A percentile compares a stretch with the other conserved stretches of the same genome.
These are phyloP conservation scores for Dactylella cylindrospora DNA, from an alignment of 2,329 filamentous ascomycete species.

Conservation along the genomic window DNA sequence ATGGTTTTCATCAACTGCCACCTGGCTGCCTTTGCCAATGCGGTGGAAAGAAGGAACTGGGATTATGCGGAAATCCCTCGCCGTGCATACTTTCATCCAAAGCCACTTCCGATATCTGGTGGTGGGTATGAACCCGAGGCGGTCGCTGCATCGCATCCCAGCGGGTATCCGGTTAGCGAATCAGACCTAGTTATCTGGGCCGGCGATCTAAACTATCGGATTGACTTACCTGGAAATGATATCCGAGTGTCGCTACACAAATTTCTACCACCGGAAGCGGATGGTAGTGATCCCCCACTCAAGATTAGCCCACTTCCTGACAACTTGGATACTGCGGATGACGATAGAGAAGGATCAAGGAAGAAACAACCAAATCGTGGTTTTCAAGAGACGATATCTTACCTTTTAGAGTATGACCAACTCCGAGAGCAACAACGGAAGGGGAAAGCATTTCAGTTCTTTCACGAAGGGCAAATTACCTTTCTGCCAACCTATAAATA, in stretches of 20 bases:
- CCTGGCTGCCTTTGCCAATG: constrained; percentile 81
- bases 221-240: constrained; percentile 87
- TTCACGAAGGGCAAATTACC: constrained; percentile 81
- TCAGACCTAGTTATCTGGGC: constrained; percentile 97
- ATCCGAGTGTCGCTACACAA: constrained; percentile 71
- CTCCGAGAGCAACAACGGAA: constrained; percentile 71
- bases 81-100: constrained; percentile 67
- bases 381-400: constrained; percentile 26
- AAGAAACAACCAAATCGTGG: constrained; percentile 50
- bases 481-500: constrained; percentile 98
- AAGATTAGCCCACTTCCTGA: constrained; percentile 7
- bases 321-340: constrained; percentile 67
- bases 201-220: constrained; percentile 90
- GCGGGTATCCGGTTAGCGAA: constrained; percentile 59
- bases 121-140: constrained; percentile 20
- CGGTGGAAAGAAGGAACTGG: constrained; percentile 84
- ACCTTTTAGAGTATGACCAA: constrained; percentile 86
- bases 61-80: constrained; percentile 76
- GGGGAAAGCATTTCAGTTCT: constrained; percentile 84
- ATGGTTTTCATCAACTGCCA: constrained; percentile 91
- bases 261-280: constrained; percentile 37
- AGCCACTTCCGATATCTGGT: constrained; percentile 22
- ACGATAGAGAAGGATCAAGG: constrained; percentile 71
- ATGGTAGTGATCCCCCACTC: constrained; percentile 27
- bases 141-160: constrained; percentile 18